Base-by-base conservation (phyloP, 2,329 filamentous ascomycete genomes). In the Aspergillus sp. region DNA sequence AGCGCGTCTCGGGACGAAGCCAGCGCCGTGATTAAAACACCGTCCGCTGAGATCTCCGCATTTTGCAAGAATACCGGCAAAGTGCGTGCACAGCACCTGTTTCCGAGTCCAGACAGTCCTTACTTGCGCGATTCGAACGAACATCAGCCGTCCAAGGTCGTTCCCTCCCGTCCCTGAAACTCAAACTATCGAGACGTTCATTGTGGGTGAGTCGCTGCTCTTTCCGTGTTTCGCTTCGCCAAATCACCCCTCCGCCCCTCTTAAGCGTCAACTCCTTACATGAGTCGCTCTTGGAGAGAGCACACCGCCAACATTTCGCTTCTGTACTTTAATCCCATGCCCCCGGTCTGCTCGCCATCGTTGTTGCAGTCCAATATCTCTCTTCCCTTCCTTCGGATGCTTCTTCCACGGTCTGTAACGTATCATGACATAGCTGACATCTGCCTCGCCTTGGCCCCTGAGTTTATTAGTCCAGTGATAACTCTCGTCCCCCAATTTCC, bases 171-270 rank as follows among this genome's bases (percentile, higher is more conserved):
- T 49, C 42, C 54, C 54, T 54, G 57, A 60, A 61, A 60, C 55
- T 61, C 57, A 59, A 59, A 57, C 66, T 68, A 67, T 68, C 68
- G 69, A 71, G 70, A 68, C 70, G 69, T 73, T 73, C 70, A 70
- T 73, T 70, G 70, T 72, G 70, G 70, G 71, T 71, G 66, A 71
- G 71, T 72, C 54, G 58, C 58, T 56, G 51, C 61, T 57, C 63
- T 62, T 62, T 65, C 63, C 59, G 60, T 66, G 67, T 65, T 66
- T 67, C 62, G 62, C 65, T 66, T 63, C 65, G 64, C 60, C 62
- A 63, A 59, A 66, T 64, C 64, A 68, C 72, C 66, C 70, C 70
- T 71, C 72, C 72, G 65, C 70, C 72, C 62, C 72, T 73, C 68
- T 69, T 47, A 55, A 64, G 62, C 69, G 72, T 68, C 47, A 57